Percentiles rank a stretch among this genome's conserved stretches.
phyloP scores from a whole-genome alignment of 2,329 filamentous ascomycete species.

The Arachnomyces sp. region DNA sequence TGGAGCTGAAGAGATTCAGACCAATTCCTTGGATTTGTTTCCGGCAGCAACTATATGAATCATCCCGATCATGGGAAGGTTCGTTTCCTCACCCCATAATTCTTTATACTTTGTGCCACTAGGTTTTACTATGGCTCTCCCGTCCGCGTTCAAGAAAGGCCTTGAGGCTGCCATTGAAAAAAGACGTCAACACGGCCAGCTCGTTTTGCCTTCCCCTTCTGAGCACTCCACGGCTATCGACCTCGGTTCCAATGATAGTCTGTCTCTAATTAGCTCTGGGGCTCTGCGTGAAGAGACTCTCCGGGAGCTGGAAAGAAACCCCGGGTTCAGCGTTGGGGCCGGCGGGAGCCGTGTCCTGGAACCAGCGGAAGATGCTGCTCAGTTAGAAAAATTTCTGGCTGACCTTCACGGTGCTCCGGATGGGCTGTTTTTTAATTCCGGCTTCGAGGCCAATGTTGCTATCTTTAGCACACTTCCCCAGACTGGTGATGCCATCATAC shows the following conservation, averaged over 20 bases:
- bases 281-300: slow-evolving; percentile 35
- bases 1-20: too few species aligned
- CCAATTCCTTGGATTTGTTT: too few species aligned
- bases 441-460: slow-evolving; percentile 50
- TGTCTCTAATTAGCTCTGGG: slow-evolving; percentile 9
- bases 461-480: slow-evolving; percentile 47
- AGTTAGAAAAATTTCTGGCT: slow-evolving; percentile 45
- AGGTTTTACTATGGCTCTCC: too few species aligned
- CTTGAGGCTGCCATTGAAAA: too few species aligned
- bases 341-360: slow-evolving; percentile 49
- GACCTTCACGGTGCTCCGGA: slow-evolving; percentile 44
- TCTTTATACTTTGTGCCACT: too few species aligned
- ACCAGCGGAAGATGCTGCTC: slow-evolving; percentile 46
- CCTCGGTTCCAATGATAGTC: slow-evolving; percentile 1
- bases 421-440: slow-evolving; percentile 49
- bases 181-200: too few species aligned
- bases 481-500: slow-evolving; percentile 49
- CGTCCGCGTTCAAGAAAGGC: too few species aligned
- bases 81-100: too few species aligned
- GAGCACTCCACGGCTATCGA: too few species aligned
- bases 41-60: too few species aligned
- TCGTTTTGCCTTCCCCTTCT: too few species aligned
- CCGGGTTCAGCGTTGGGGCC: slow-evolving; percentile 32
- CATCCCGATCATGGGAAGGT: too few species aligned
- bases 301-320: slow-evolving; percentile 28